Evolutionary conservation across 2,329 filamentous ascomycete genomes (phyloP), one percentile per base, ranked within the genome.

Genomic region (Cladosporium oxysporum): DNA sequence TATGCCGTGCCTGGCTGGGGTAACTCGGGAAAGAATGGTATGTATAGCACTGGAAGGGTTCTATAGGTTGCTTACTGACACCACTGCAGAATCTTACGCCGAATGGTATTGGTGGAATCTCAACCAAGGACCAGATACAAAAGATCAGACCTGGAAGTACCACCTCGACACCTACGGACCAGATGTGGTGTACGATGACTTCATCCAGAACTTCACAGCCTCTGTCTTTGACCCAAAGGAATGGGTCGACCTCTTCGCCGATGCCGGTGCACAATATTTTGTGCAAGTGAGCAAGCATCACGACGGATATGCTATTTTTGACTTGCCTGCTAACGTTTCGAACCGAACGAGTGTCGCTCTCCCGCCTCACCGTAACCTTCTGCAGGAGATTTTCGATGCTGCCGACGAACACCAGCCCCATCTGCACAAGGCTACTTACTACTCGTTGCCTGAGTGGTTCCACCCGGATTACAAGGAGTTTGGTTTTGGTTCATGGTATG

Each of bases 1-100:
- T 88, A 86, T 68, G 75, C 83, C 0, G 84, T 87, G 0, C 82
- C 85, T 0, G 84, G 81, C 3, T 88, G 85, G 84, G 85, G 85
- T 1, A 80, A 81, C 50, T 68, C 69, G 2, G 73, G 73, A 10
- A 68, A 75, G 3, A 78, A 79, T 58, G 81, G 81, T 68, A 72
- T 69, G 29, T 81, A 78, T 65, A 76, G 14, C 10, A 21, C 6
- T 29, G 4, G 26, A 2, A 31, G 14, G 11, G 6, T 2, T 29
- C 2, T 26, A 1, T 1, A 11, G 26, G 18, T 28, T 10, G 8
- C 23, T 66, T 63, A 57, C 58, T 37, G 44, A 62, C 37, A 58
- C 0, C 2, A 23, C 47, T 14, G n/a, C 49, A 71, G 69, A 72
- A 60, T 67, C 69, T 14, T 74, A 74, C 29, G 73, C 73, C 1